Evolutionary conservation across 192 early-diverging fungal genomes (phyloP).

Genomic region (Rhizophagus clarus): DNA sequence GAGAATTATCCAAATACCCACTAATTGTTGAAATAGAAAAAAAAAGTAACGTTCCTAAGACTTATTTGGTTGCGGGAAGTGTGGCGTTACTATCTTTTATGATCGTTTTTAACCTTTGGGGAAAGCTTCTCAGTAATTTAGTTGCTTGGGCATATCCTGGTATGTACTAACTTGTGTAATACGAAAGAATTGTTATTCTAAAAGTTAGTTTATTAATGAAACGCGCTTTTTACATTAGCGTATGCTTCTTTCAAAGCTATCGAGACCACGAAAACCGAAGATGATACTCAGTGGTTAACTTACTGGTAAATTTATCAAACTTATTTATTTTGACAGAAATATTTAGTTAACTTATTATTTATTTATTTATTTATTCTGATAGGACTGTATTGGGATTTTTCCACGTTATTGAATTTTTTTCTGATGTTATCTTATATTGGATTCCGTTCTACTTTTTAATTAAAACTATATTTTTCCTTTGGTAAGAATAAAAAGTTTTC

Average conservation of each 20-base stretch:
- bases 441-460: slow-evolving; percentile 92
- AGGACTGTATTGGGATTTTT: slow-evolving; percentile 86
- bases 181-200: neutral
- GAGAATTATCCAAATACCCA: slow-evolving; percentile 70
- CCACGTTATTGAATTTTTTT: slow-evolving; percentile 86
- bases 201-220: slow-evolving; percentile 7
- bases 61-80: slow-evolving; percentile 68
- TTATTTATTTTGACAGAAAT: neutral
- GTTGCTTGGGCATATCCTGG: slow-evolving; percentile 93
- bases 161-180: slow-evolving; percentile 30
- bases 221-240: slow-evolving; percentile 48
- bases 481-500: slow-evolving; percentile 62
- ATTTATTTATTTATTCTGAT: neutral
- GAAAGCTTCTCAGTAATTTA: slow-evolving; percentile 77
- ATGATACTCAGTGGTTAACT: slow-evolving; percentile 88
- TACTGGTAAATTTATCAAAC: slow-evolving; percentile 66
- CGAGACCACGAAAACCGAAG: slow-evolving; percentile 74
- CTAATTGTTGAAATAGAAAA: slow-evolving; percentile 69
- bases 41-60: slow-evolving; percentile 82
- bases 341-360: neutral
- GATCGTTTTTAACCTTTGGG: slow-evolving; percentile 89
- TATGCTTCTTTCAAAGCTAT: slow-evolving; percentile 93
- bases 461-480: slow-evolving; percentile 86
- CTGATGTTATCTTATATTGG: slow-evolving; percentile 87
- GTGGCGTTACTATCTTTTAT: slow-evolving; percentile 65